Base-by-base conservation (phyloP, 2,329 filamentous ascomycete species). In the Chrysosporium queenslandicum region DNA sequence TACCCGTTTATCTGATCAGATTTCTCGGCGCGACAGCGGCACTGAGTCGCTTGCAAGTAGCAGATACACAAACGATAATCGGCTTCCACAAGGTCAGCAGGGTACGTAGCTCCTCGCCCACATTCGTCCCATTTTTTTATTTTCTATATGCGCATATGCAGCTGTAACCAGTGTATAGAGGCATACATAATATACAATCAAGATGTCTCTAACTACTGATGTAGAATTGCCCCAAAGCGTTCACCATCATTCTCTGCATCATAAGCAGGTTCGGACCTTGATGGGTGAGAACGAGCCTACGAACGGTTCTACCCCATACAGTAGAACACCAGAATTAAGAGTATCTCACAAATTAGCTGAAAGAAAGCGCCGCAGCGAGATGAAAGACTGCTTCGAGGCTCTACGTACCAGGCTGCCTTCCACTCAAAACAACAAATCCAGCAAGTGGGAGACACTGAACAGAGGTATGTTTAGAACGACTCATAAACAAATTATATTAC, bases 371-470 rank as follows among this genome's bases (percentile, higher is more conserved):
- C 71, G 73, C 42, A 75, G 73, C 52, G 73, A 76, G 56, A 76
- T 76, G 73, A 76, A 76, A 55, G 72, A 74, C 58, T 73, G 73
- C 46, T 76, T 76, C 55, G 73, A 76, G 58, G 62, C 66, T 18
- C 59, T 76, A 40, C 67, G 73, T 27, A 59, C 66, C 34, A 68
- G 71, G 27, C 64, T 76, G 1, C 73, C 73, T 3, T 64, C 70
- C 14, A 68, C 63, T 51, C 72, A 74, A 57, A 73, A 70, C 56
- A 74, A 73, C 60, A 76, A 76, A 57, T 75, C 73, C 6, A 75
- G 73, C 61, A 76, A 76, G 63, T 75, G 73, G 73, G 73, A 76
- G 57, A 76, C 72, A 1, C 59, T 76, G 18, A 74, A 71, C 21
- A 63, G 71, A 66, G 71, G 71, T 73, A 63, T 46, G 60, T 49